Conservation (phyloP, 164 flowering plant genomes). For the Platanus orientalis region DNA sequence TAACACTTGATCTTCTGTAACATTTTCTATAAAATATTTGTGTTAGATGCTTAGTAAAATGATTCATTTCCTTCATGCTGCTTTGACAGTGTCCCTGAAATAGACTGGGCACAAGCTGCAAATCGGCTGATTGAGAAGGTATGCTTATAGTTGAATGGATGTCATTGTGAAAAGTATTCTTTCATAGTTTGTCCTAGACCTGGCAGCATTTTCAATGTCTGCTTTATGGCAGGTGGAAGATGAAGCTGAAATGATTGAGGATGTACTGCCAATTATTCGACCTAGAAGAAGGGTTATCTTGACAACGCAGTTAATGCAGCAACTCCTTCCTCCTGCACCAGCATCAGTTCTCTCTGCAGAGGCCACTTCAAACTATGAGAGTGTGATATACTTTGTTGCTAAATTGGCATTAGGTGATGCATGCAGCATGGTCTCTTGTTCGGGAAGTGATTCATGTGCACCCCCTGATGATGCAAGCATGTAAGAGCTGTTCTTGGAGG, state of each 20-base stretch:
- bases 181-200: neutral
- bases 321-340: constrained; percentile 51
- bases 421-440: constrained; percentile 42
- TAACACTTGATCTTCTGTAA: too few relatives aligned
- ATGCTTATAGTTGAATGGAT: constrained; percentile 4
- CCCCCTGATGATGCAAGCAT: constrained; percentile 18
- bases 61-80: neutral
- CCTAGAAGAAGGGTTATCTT: constrained; percentile 61
- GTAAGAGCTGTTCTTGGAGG: constrained; percentile 36
- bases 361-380: constrained; percentile 39
- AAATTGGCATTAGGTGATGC: constrained; percentile 70
- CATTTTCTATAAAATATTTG: too few relatives aligned
- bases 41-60: too few relatives aligned
- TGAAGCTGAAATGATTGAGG: constrained; percentile 45
- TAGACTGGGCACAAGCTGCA: constrained; percentile 62
- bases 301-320: constrained; percentile 80
- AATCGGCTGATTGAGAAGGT: constrained; percentile 69
- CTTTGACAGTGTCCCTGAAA: constrained; percentile 49
- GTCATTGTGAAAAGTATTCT: neutral
- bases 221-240: constrained; percentile 43
- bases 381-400: constrained; percentile 44
- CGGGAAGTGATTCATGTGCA: constrained; percentile 23
- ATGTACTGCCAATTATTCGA: constrained; percentile 27
- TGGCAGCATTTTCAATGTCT: constrained; percentile 6
- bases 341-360: constrained; percentile 48